Base-by-base conservation (phyloP, 225 moss, liverwort and hornwort genomes). In the Ulota crispa region DNA sequence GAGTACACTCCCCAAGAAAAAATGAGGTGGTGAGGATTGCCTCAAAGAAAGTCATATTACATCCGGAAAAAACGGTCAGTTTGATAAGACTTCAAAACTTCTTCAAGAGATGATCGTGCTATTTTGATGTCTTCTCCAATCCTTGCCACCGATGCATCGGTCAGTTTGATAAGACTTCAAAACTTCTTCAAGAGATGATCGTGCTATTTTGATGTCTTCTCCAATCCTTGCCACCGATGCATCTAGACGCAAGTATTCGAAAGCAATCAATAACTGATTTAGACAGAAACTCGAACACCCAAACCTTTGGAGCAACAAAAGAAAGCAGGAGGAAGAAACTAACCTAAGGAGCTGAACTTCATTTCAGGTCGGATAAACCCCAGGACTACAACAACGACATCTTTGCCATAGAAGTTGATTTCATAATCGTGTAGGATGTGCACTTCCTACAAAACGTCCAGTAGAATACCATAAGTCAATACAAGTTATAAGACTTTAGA, bases 361-460 rank as follows among this genome's bases (percentile, higher is more conserved):
- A 88, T 87, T 89, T 96, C 96, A 32, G 75, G 83, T 54, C 93
- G 90, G 54, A 93, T 84, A 64, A 93, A 94, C 47, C 96, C 94
- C 66, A 96, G 65, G 15, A 96, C 90, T 24, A 86, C 62, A 37
- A 94, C 78, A 39, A 84, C 86, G 39, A 89, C 79, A 79, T 84
- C 85, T 41, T 90, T 70, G 34, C 90, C 86, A 45, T 94, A 96
- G 57, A 96, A 96, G 55, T 94, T 91, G 26, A 60, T 15, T 65
- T 79, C 75, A 42, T 91, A 96, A 9, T 89, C 75, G 47, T 93
- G 83, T 10, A 90, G 39, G 64, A 94, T 88, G 41, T 94, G 93
- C 32, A 91, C 93, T 88, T 96, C 96, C 94, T 96, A 86, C 65
- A 82, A 64, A 56, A 63, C 8, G 68, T 20, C 26, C 64, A 76